phyloP scores from a whole-genome alignment of 1,284 basidiomycete species.

The Phylloporus sp. region DNA sequence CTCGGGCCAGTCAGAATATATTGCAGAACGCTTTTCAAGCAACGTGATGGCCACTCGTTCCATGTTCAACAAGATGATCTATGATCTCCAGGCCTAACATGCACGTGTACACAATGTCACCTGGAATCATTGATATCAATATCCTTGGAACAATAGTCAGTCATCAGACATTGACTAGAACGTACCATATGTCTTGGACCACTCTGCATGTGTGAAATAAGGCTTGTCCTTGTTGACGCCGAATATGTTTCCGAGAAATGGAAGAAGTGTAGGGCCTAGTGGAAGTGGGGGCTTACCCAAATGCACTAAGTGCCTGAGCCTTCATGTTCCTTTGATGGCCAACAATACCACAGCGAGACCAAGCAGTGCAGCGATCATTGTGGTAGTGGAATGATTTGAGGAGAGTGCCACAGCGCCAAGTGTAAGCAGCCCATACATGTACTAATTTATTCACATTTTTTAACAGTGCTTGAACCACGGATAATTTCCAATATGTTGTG shows the following conservation, averaged over 20 bases:
- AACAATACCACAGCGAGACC: neutral
- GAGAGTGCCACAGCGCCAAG: too few relatives aligned
- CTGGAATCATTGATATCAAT: neutral
- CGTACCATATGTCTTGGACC: slow-evolving; percentile 6
- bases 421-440: too few relatives aligned
- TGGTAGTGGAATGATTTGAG: neutral
- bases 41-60: slow-evolving; percentile 18
- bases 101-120: slow-evolving; percentile 15
- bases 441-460: too few relatives aligned
- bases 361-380: neutral
- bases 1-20: slow-evolving; percentile 26
- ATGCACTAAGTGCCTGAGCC: neutral
- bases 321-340: neutral
- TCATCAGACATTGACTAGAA: neutral
- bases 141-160: too few relatives aligned
- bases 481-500: too few relatives aligned
- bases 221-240: neutral
- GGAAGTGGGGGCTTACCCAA: neutral
- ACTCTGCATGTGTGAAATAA: neutral
- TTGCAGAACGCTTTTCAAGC: slow-evolving; percentile 26
- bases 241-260: neutral
- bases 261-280: neutral
- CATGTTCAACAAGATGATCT: slow-evolving; percentile 23
- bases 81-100: slow-evolving; percentile 19
- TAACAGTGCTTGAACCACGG: too few relatives aligned